A percentile compares a stretch with the other conserved stretches of the same genome.
Evolutionary conservation across 768 basidiomycete species (phyloP).

Genomic region (Asterophora lycoperdoides): DNA sequence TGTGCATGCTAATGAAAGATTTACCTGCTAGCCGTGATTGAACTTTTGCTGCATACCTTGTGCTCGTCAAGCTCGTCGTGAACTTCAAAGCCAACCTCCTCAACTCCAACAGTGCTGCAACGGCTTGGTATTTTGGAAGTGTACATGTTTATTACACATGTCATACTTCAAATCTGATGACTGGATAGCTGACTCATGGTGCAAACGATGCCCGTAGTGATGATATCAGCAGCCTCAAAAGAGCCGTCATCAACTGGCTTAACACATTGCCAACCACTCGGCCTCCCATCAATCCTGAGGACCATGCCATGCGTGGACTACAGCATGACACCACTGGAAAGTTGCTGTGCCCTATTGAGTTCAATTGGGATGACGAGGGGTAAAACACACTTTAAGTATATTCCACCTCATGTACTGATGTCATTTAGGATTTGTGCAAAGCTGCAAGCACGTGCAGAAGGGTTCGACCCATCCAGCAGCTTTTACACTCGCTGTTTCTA

Average conservation of each 20-base stretch:
- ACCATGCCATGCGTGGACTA: conserved; percentile 12
- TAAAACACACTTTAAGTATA: conserved; percentile 5
- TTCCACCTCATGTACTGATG: neutral
- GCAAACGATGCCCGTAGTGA: conserved; percentile 20
- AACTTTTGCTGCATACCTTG: neutral
- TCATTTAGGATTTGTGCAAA: conserved; percentile 17
- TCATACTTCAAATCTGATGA: neutral
- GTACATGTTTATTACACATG: neutral
- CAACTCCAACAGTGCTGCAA: neutral
- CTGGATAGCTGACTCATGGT: conserved; percentile 24
- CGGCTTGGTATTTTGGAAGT: neutral
- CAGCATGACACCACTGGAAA: conserved; percentile 24
- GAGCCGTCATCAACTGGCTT: conserved; percentile 21
- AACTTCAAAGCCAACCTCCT: neutral
- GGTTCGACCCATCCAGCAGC: conserved; percentile 8
- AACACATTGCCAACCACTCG: conserved; percentile 4
- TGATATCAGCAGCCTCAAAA: conserved; percentile 18
- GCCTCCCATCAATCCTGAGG: conserved; percentile 3
- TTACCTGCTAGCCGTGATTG: neutral
- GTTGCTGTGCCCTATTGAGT: conserved; percentile 25
- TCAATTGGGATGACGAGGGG: conserved; percentile 23
- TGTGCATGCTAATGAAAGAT: too few relatives aligned
- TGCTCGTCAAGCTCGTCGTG: neutral
- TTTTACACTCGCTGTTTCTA: conserved; percentile 18
- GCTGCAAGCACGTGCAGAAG: conserved; percentile 7